Conservation (phyloP, 2,329 filamentous ascomycete species). For the Penicillium paneum region DNA sequence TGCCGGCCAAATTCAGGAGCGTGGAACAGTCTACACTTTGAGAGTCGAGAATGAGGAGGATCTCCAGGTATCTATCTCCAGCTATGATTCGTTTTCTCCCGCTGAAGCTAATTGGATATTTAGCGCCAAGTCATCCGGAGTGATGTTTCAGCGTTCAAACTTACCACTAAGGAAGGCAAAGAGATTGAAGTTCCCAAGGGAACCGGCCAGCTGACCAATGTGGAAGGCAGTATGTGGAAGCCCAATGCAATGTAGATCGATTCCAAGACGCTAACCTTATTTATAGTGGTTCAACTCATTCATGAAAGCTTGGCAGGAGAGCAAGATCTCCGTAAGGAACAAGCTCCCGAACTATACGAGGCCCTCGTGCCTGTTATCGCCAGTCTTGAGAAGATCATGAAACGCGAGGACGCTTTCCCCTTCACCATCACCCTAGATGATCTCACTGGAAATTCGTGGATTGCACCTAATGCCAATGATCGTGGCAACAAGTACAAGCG, state of each 20-base stretch:
- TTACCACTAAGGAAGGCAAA: slow-evolving; percentile 73
- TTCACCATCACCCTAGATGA: slow-evolving; percentile 89
- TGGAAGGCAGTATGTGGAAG: slow-evolving; percentile 63
- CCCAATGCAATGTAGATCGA: not conserved
- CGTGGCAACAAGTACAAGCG: slow-evolving; percentile 88
- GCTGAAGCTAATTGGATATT: not conserved
- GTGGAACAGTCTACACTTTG: slow-evolving; percentile 79
- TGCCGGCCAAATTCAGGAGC: slow-evolving; percentile 86
- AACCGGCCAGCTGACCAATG: slow-evolving; percentile 85
- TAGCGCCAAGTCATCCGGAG: slow-evolving; percentile 81
- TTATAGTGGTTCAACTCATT: slow-evolving; percentile 65
- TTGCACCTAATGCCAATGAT: slow-evolving; percentile 73
- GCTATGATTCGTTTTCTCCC: not conserved
- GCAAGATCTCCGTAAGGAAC: slow-evolving; percentile 76
- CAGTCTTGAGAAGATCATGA: slow-evolving; percentile 72
- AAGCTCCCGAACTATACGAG: slow-evolving; percentile 71
- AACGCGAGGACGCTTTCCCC: slow-evolving; percentile 71
- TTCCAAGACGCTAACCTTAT: not conserved
- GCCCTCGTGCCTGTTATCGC: slow-evolving; percentile 75
- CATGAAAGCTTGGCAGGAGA: slow-evolving; percentile 76
- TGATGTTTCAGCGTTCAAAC: slow-evolving; percentile 77
- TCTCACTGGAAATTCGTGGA: slow-evolving; percentile 92
- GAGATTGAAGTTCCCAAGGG: slow-evolving; percentile 82
- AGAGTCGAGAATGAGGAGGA: slow-evolving; percentile 70
- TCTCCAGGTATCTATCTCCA: slow-evolving; percentile 43